phyloP scores from a whole-genome alignment of 1,284 basidiomycete species.

The Cryptococcus sp. region DNA sequence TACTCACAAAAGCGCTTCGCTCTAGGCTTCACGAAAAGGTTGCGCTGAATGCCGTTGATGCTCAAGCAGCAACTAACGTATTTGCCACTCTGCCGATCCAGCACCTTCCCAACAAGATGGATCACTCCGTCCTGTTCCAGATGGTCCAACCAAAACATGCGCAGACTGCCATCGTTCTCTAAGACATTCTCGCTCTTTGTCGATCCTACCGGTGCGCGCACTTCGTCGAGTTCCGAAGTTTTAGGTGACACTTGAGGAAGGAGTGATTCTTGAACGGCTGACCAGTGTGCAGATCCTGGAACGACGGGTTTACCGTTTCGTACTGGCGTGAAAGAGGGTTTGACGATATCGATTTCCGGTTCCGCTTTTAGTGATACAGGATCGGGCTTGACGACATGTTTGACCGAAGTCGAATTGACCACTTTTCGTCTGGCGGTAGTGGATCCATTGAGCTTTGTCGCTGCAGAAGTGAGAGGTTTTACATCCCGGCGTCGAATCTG shows the following conservation, averaged over 20 bases:
- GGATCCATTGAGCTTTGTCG: constrained; percentile 28
- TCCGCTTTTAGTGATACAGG: constrained; percentile 30
- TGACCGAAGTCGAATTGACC: constrained; percentile 52
- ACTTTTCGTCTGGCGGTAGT: constrained; percentile 43
- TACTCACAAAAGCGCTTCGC: constrained; percentile 63
- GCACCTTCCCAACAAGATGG: constrained; percentile 84
- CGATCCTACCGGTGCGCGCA: constrained; percentile 52
- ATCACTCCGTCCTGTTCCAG: constrained; percentile 73
- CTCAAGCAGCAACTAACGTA: constrained; percentile 90
- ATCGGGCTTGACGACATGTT: constrained; percentile 53
- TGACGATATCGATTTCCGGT: constrained; percentile 18
- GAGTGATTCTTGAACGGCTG: constrained; percentile 66
- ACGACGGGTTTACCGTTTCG: constrained; percentile 20
- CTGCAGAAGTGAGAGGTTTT: constrained; percentile 24
- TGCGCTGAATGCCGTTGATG: constrained; percentile 82
- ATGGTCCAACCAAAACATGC: constrained; percentile 92
- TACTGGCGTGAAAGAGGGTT: constrained; percentile 41
- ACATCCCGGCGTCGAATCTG: constrained; percentile 24
- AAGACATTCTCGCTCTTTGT: constrained; percentile 53
- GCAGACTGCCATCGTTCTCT: constrained; percentile 74
- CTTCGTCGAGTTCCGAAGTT: constrained; percentile 40
- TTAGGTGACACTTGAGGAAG: constrained; percentile 45
- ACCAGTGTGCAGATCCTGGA: constrained; percentile 64
- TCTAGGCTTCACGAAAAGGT: constrained; percentile 89
- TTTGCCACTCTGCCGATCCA: constrained; percentile 66